Percentiles rank a stretch among this genome's conserved stretches.
Conservation (phyloP, 805 yeast genomes). For the Brettanomyces custersianus region DNA sequence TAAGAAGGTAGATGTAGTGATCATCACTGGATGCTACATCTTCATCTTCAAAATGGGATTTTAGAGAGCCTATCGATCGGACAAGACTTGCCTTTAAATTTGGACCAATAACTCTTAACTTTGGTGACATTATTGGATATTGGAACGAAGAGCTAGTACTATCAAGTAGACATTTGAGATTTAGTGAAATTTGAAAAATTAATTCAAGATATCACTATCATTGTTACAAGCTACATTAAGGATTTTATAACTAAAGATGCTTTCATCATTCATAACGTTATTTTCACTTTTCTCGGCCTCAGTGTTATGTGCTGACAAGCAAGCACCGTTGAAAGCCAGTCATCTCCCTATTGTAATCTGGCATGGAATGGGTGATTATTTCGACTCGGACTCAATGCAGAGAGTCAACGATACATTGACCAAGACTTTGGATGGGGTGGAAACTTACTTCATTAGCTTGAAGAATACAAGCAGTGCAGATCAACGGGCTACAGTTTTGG, state of each 20-base stretch:
- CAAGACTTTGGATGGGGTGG: slow-evolving; percentile 38
- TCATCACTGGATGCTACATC: slow-evolving; percentile 5
- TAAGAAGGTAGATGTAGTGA: slow-evolving; percentile 31
- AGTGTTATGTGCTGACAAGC: neutral
- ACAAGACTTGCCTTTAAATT: slow-evolving; percentile 10
- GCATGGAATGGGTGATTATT: slow-evolving; percentile 82
- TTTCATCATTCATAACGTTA: no score
- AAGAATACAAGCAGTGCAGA: slow-evolving; percentile 43
- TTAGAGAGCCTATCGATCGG: slow-evolving; percentile 23
- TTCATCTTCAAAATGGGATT: slow-evolving; percentile 20
- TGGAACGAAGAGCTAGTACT: no score
- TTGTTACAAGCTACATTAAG: no score
- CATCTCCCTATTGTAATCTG: slow-evolving; percentile 48
- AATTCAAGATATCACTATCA: no score
- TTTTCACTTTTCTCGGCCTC: no score
- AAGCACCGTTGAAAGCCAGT: neutral
- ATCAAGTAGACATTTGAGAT: no score
- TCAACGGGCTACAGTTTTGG: slow-evolving; percentile 45
- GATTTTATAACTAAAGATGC: no score
- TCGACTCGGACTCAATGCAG: slow-evolving; percentile 50
- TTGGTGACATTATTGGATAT: no score
- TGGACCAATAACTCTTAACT: slow-evolving; percentile 8
- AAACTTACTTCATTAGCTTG: slow-evolving; percentile 45
- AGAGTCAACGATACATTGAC: slow-evolving; percentile 34
- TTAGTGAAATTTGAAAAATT: no score